Base-by-base conservation (phyloP, 768 basidiomycete species). In the Naganishia antarctica region DNA sequence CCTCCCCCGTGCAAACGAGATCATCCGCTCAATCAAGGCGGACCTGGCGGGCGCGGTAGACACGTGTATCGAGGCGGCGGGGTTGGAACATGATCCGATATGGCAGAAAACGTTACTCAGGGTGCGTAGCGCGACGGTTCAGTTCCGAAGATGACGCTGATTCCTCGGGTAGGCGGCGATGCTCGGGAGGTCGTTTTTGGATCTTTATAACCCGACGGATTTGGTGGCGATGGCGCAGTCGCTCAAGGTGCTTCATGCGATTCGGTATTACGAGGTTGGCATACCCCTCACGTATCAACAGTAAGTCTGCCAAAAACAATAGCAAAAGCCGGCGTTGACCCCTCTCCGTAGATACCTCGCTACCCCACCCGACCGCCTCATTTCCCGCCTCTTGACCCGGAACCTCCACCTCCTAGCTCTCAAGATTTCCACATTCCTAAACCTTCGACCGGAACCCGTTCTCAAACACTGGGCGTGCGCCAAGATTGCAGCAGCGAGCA, bases 391-490 rank as follows among this genome's bases (percentile, higher is more conserved):
- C 23, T 89, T 90, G 7, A 83, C 90, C 0, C 86, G 92, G 15
- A 90, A 90, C 67, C 81, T 91, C 66, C 93, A 99, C 73, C 84
- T 97, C 1, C 86, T 98, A 47, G 91, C 94, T 8, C 84, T 98
- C 18, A 86, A 92, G 26, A 86, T 98, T 67, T 92, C 93, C 2
- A 82, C 84, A 0, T 91, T 86, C 78, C 83, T 98, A 31, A 83
- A 84, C 16, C 81, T 98, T 47, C 87, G 89, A 58, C 88, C 91
- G 0, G 88, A 92, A 68, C 83, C 84, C 0, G 91, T 98, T 0
- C 80, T 99, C 44, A 89, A 87, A 68, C 94, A 98, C 73, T 99
- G 96, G 96, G 96, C 96, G 0, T 86, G 86, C 65, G 87, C 90
- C 1, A 94, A 96, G 77, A 96, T 99, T 63, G 76, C 85, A 50